Evolutionary conservation across 2,329 filamentous ascomycete species (phyloP), one percentile per base, ranked within the genome.

Genomic region (Alternaria atra): DNA sequence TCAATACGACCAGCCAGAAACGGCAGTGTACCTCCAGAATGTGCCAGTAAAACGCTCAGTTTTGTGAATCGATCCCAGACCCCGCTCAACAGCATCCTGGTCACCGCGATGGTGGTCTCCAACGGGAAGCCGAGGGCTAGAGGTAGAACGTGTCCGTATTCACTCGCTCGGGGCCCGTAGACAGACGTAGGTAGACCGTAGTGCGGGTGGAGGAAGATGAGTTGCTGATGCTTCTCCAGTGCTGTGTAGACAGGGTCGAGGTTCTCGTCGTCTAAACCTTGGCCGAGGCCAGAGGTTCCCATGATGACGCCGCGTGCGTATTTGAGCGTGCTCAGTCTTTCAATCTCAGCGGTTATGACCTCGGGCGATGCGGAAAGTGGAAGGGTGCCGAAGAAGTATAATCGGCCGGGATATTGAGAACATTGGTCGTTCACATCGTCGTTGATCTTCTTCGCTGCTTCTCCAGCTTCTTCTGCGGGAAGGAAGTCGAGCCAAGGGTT

Each of bases 401-500:
- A 81, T 0, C 91, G 84, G 1, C 89, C 89, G 0, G 87, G 86
- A 60, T 90, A 85, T 48, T 83, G 75, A 6, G 80, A 82, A 80
- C 94, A 97, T 78, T 93, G 90, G 44, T 77, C 73, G 51, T 93
- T 87, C 53, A 97, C 89, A 66, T 94, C 92, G 67, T 89, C 83
- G 77, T 97, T 97, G 76, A 97, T 89, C 1, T 83, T 83, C 54
- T 80, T 73, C 1, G 92, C 92, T 50, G 89, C 88, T 30, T 79
- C 75, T 2, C 85, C 86, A 0, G 91, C 91, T 66, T 90, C 86
- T 4, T 82, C 76, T 0, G 87, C 75, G 0, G 83, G 79, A 0
- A 97, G 80, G 74, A 97, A 97, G 79, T 97, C 94, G 2, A 97
- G 85, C 94, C 94, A 97, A 0, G 94, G 94, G 74, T 97, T 97